A percentile compares a stretch with the other conserved stretches of the same genome.
These are phyloP conservation scores for Geotrichum citri-aurantii DNA, from an alignment of 1,139 yeast species.

Conservation along the genomic window DNA sequence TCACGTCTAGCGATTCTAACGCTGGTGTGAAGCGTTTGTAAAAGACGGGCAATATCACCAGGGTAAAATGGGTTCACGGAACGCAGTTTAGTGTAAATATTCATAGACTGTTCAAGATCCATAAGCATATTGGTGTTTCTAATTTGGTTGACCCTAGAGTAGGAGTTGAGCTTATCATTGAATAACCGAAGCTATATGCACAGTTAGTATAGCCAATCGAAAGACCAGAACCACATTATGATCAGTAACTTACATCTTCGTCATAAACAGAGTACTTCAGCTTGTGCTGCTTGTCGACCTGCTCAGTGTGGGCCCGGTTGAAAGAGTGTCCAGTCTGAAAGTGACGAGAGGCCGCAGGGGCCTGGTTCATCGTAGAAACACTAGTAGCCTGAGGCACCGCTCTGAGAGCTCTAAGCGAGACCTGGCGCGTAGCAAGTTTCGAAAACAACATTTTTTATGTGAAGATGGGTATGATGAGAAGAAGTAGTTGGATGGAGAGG, in stretches of 20 bases:
- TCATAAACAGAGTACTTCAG: slow-evolving; percentile 6
- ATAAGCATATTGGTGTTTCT: slow-evolving; percentile 15
- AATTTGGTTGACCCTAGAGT: slow-evolving; percentile 13
- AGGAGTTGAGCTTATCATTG: slow-evolving; percentile 17
- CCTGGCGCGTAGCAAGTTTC: slow-evolving; percentile 19
- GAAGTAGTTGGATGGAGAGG: background rate
- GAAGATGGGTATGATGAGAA: background rate
- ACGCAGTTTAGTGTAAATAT: slow-evolving; percentile 25
- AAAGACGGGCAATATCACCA: slow-evolving; percentile 26
- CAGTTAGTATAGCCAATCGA: background rate
- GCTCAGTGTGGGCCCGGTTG: slow-evolving; percentile 1
- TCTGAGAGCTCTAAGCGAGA: slow-evolving; percentile 18
- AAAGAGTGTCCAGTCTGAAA: slow-evolving; percentile 10
- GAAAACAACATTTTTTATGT: slow-evolving; percentile 15
- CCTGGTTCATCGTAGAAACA: slow-evolving; percentile 12
- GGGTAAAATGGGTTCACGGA: slow-evolving; percentile 23
- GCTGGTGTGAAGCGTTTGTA: slow-evolving; percentile 28
- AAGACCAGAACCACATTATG: background rate
- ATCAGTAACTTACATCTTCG: slow-evolving; percentile 7
- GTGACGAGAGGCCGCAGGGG: slow-evolving; percentile 11
- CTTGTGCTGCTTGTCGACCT: slow-evolving; percentile 3
- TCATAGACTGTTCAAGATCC: slow-evolving; percentile 29
- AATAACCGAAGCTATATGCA: slow-evolving; percentile 7
- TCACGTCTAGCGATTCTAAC: slow-evolving; percentile 16
- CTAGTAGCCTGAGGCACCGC: slow-evolving; percentile 17